Conservation (phyloP, 1,139 yeast species). For the Diutina pseudorugosa region DNA sequence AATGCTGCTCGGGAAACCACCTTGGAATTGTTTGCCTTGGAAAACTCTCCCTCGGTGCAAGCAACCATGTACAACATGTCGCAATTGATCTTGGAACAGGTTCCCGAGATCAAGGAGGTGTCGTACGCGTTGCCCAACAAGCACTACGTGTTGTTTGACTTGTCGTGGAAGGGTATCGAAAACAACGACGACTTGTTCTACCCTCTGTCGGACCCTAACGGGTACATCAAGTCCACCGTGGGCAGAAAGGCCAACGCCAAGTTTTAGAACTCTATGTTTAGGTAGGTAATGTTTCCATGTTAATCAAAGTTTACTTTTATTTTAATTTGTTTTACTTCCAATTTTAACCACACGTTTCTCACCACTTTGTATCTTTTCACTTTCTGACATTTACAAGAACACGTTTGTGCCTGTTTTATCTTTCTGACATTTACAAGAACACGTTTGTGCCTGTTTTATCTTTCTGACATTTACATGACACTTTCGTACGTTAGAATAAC, state of each 20-base stretch:
- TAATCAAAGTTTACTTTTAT: no score
- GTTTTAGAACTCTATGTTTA: no score
- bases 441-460: no score
- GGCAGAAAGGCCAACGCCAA: slow-evolving; percentile 39
- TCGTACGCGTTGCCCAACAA: slow-evolving; percentile 77
- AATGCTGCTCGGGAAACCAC: slow-evolving; percentile 54
- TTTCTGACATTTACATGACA: no score
- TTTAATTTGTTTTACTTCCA: no score
- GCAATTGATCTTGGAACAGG: slow-evolving; percentile 48
- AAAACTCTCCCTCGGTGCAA: slow-evolving; percentile 84
- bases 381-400: no score
- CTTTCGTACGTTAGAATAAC: background rate
- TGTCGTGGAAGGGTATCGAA: slow-evolving; percentile 73
- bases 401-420: no score
- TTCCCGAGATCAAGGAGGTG: slow-evolving; percentile 48
- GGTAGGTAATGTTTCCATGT: background rate
- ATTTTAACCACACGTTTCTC: no score
- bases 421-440: no score
- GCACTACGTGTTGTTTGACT: slow-evolving; percentile 72
- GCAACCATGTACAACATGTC: slow-evolving; percentile 95
- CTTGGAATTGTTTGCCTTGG: slow-evolving; percentile 66
- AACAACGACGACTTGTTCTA: slow-evolving; percentile 76
- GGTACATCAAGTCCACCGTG: slow-evolving; percentile 77
- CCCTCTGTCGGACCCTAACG: slow-evolving; percentile 89
- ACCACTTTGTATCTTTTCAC: no score